Percentiles rank a stretch among this genome's conserved stretches.
phyloP scores from a whole-genome alignment of 2,329 filamentous ascomycete genomes.

The Paraconiothyrium brasiliense region DNA sequence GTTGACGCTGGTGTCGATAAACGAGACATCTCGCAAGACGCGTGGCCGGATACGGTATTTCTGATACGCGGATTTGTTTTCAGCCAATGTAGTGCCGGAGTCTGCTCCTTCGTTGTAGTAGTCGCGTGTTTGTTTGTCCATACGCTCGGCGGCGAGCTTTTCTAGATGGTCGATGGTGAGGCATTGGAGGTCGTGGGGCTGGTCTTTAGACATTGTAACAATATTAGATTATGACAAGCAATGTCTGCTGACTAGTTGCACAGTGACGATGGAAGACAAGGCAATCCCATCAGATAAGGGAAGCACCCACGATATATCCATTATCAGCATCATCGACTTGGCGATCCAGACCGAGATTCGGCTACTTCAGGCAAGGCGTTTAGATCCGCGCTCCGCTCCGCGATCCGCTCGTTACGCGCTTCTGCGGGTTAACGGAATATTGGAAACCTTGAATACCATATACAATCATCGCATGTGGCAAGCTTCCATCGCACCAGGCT shows the following conservation, averaged over 20 bases:
- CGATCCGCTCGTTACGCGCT: conserved; percentile 6
- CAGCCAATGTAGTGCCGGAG: conserved; percentile 57
- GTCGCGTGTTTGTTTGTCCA: conserved; percentile 13
- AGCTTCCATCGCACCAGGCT: no score
- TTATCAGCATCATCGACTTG: background rate
- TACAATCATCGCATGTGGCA: background rate
- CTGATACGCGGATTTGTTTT: conserved; percentile 43
- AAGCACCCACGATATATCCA: background rate
- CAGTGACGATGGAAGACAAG: background rate
- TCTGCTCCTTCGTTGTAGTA: conserved; percentile 66
- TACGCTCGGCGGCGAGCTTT: conserved; percentile 4
- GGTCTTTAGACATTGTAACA: background rate
- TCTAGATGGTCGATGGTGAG: conserved; percentile 5
- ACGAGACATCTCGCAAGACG: conserved; percentile 42
- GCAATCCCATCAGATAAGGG: background rate
- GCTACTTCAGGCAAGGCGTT: background rate
- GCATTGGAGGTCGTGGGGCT: conserved; percentile 1
- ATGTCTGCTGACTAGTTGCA: background rate
- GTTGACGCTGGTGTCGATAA: conserved; percentile 20
- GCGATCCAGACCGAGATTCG: background rate
- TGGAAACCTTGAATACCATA: background rate
- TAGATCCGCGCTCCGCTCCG: background rate
- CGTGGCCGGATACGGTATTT: conserved; percentile 40
- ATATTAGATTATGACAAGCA: background rate
- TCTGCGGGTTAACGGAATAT: background rate